Percentiles rank a stretch among this genome's conserved stretches.
phyloP scores from a whole-genome alignment of 2,329 filamentous ascomycete genomes.

The Botryotinia calthae region DNA sequence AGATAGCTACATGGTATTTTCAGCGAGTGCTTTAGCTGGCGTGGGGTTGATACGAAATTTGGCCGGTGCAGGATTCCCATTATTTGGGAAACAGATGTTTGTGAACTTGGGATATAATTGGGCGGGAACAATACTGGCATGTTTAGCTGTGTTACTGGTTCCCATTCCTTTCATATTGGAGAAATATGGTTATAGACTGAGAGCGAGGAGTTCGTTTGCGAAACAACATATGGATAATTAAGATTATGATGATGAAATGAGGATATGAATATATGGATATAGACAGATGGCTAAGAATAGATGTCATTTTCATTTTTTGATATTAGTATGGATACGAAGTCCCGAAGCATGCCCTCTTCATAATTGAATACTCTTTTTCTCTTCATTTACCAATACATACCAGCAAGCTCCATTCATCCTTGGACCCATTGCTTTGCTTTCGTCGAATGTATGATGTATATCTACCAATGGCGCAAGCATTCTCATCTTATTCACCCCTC shows the following conservation, averaged over 20 bases:
- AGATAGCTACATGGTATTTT: constrained; percentile 47
- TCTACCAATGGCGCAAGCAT: no score
- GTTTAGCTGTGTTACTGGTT: constrained; percentile 39
- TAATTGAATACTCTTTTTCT: neutral
- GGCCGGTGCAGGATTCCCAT: constrained; percentile 42
- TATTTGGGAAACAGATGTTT: constrained; percentile 42
- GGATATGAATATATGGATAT: no score
- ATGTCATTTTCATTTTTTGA: neutral
- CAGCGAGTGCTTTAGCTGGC: constrained; percentile 44
- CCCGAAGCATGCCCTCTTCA: neutral
- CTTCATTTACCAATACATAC: neutral
- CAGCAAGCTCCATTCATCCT: neutral
- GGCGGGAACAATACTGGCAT: constrained; percentile 40
- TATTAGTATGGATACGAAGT: neutral
- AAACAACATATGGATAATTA: constrained; percentile 22
- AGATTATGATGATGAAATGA: neutral
- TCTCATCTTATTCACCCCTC: no score
- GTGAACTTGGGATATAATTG: constrained; percentile 40
- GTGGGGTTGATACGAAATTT: constrained; percentile 43
- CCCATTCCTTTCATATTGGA: constrained; percentile 39
- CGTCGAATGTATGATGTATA: no score
- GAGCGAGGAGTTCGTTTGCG: constrained; percentile 34
- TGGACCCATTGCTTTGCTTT: neutral
- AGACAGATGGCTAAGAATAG: neutral
- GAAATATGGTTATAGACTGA: constrained; percentile 31